Conservation (phyloP, 805 yeast species). For the Grigorovia yakushimaensis region DNA sequence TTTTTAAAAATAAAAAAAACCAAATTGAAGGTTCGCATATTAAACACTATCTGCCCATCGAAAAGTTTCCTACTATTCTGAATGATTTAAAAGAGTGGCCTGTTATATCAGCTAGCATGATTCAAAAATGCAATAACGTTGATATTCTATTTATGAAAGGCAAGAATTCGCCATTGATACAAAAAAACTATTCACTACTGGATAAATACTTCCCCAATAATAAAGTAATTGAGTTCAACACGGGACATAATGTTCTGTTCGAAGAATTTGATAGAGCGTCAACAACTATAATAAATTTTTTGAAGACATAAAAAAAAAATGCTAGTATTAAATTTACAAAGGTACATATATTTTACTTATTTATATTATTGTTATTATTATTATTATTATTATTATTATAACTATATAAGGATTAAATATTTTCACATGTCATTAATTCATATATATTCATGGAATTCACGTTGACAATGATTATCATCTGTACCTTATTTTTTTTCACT, state of each 20-base stretch:
- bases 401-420: neutral
- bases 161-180: slow-evolving; percentile 33
- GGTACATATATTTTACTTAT: too few species aligned
- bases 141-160: slow-evolving; percentile 40
- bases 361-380: too few species aligned
- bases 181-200: slow-evolving; percentile 20
- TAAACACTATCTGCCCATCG: slow-evolving; percentile 15
- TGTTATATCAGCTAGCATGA: neutral
- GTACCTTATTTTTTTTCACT: neutral
- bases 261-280: slow-evolving; percentile 20
- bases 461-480: neutral
- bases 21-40: slow-evolving; percentile 9
- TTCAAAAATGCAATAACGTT: slow-evolving; percentile 9
- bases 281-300: slow-evolving; percentile 11
- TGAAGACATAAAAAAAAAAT: slow-evolving; percentile 4
- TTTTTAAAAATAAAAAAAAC: slow-evolving; percentile 16
- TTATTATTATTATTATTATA: too few species aligned
- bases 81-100: slow-evolving; percentile 20
- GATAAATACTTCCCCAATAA: slow-evolving; percentile 19
- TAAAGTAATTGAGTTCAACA: slow-evolving; percentile 17
- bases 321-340: neutral
- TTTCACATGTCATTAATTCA: neutral
- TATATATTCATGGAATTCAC: too few species aligned
- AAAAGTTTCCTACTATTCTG: slow-evolving; percentile 20
- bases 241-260: slow-evolving; percentile 24